Evolutionary conservation across 768 basidiomycete genomes (phyloP).

Genomic region (Termitomyces sp.): DNA sequence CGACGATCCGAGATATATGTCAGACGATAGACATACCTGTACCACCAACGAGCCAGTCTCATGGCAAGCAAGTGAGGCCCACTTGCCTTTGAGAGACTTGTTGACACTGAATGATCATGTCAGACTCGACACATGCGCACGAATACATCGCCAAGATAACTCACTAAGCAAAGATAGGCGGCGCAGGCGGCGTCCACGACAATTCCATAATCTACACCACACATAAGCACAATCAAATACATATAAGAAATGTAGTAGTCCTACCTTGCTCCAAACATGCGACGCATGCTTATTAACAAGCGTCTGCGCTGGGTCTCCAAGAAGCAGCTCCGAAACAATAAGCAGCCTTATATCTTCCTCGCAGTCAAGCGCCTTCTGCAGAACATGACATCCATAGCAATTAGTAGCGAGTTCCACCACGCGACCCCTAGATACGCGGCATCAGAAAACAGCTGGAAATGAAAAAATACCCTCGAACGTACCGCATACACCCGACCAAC

Average conservation of each 20-base stretch:
- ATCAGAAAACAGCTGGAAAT: too few relatives aligned
- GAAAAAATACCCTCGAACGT: constrained; percentile 10
- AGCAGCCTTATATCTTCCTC: constrained; percentile 82
- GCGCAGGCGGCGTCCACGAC: constrained; percentile 82
- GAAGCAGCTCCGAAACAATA: constrained; percentile 81
- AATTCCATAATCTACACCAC: constrained; percentile 77
- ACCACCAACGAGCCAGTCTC: constrained; percentile 89
- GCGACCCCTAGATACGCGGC: constrained; percentile 49
- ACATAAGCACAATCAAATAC: not conserved
- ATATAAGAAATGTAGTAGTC: not conserved
- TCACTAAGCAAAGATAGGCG: constrained; percentile 85
- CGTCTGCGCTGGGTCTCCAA: constrained; percentile 82
- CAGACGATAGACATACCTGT: constrained; percentile 45
- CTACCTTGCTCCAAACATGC: constrained; percentile 89
- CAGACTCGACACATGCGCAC: not conserved
- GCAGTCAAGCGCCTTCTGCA: constrained; percentile 88
- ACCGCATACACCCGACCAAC: constrained; percentile 88
- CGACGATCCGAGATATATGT: not conserved
- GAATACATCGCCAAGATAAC: constrained; percentile 22
- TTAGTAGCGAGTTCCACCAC: constrained; percentile 87
- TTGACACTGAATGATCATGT: constrained; percentile 58
- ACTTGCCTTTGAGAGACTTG: constrained; percentile 82
- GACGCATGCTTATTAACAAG: constrained; percentile 89
- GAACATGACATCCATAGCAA: constrained; percentile 86
- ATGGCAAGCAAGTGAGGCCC: constrained; percentile 87